A percentile compares a stretch with the other conserved stretches of the same genome.
Conservation (phyloP, 179 eudicot species). For the Beta lomatogona region DNA sequence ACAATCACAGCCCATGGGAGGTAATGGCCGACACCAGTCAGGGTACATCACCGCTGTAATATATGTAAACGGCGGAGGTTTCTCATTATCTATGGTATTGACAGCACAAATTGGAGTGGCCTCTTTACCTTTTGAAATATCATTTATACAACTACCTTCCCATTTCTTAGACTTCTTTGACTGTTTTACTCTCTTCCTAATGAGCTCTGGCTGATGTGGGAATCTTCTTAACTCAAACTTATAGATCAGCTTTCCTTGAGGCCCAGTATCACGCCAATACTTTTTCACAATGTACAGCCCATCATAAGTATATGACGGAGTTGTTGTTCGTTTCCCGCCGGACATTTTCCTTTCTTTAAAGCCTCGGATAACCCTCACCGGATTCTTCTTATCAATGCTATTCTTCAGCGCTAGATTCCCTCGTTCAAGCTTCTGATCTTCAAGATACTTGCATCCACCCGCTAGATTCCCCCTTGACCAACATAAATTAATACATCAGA, state of each 20-base stretch:
- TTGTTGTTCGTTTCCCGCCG: constrained; percentile 46
- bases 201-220: constrained; percentile 73
- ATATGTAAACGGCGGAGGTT: constrained; percentile 63
- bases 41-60: constrained; percentile 64
- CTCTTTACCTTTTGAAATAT: constrained; percentile 66
- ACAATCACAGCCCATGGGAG: constrained; percentile 70
- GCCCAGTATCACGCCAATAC: constrained; percentile 49
- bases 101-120: constrained; percentile 53
- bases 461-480: constrained; percentile 76
- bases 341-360: constrained; percentile 53
- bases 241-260: constrained; percentile 62
- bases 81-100: constrained; percentile 60
- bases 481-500: constrained; percentile 67
- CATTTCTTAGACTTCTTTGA: constrained; percentile 50
- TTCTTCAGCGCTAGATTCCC: constrained; percentile 80
- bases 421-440: constrained; percentile 85
- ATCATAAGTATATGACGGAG: constrained; percentile 65
- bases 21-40: constrained; percentile 47
- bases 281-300: constrained; percentile 67
- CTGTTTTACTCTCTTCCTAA: constrained; percentile 65
- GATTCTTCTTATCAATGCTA: constrained; percentile 49
- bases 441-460: constrained; percentile 48
- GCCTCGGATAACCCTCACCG: constrained; percentile 80
- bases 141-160: constrained; percentile 49
- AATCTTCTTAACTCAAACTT: constrained; percentile 69